Conservation (phyloP, 2,329 filamentous ascomycete genomes). For the Colletotrichum siamense region DNA sequence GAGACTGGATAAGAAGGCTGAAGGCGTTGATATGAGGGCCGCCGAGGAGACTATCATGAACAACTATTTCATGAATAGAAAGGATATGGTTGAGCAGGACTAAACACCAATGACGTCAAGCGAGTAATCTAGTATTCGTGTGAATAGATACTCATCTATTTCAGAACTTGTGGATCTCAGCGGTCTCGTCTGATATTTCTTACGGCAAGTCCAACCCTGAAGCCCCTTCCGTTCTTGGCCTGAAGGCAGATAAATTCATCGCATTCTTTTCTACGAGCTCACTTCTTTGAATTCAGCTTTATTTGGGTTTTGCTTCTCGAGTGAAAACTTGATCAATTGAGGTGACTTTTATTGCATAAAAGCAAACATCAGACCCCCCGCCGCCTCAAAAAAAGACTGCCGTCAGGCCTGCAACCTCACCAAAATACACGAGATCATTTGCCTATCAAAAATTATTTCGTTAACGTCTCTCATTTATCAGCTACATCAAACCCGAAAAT, state of each 20-base stretch:
- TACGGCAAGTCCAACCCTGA: background rate
- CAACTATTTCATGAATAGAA: background rate
- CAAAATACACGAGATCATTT: background rate
- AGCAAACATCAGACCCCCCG: no score
- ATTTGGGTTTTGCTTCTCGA: background rate
- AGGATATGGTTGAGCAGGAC: background rate
- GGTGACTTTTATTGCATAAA: accelerated
- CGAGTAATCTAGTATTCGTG: background rate
- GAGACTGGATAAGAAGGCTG: background rate
- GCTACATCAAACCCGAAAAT: background rate
- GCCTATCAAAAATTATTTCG: background rate
- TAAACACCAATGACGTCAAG: background rate
- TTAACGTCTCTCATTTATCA: background rate
- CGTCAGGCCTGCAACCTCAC: background rate
- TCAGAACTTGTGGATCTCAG: background rate
- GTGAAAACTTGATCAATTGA: background rate
- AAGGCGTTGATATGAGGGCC: background rate
- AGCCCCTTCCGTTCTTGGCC: background rate
- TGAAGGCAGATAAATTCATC: accelerated
- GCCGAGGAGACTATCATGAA: background rate
- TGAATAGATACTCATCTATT: background rate
- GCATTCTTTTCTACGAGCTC: background rate
- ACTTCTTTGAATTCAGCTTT: no score
- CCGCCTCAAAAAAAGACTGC: background rate
- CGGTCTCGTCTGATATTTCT: background rate